Base-by-base conservation (phyloP, 2,329 filamentous ascomycete genomes). In the Neonectria magnoliae region DNA sequence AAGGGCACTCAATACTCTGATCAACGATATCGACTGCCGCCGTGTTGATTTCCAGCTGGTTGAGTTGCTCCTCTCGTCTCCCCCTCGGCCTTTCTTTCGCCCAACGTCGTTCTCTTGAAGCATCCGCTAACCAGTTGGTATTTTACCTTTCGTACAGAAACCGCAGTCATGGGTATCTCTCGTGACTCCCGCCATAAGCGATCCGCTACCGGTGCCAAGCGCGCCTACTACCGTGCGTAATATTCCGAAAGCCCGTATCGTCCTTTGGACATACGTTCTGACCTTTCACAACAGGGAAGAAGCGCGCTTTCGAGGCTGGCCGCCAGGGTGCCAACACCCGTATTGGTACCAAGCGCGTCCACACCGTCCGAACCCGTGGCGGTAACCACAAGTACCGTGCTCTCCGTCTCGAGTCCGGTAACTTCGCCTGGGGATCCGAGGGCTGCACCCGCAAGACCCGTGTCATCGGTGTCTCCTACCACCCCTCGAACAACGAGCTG, bases 401-500 rank as follows among this genome's bases (percentile, higher is more conserved):
- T 77, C 94, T 99, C 76, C 96, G 96, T 86, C 93, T 99, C 87
- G 96, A 99, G 83, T 91, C 93, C 74, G 96, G 96, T 83, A 99
- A 99, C 91, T 99, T 98, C 87, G 94, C 94, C 79, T 99, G 96
- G 96, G 95, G 93, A 80, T 98, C 94, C 75, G 96, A 99, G 90
- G 94, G 95, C 81, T 88, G 94, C 85, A 93, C 95, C 85, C 95
- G 96, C 91, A 99, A 99, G 91, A 94, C 93, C 85, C 96, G 97
- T 88, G 93, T 99, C 83, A 98, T 99, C 83, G 94, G 88, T 80
- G 97, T 99, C 86, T 92, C 91, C 82, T 99, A 94, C 93, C 97
- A 99, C 87, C 97, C 96, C 71, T 98, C 95, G 83, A 99, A 99
- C 94, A 99, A 99, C 93, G 96, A 99, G 88, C 90, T 99, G 78